These are phyloP conservation scores for Fusarium humuli DNA, from an alignment of 2,329 filamentous ascomycete genomes.

Conservation along the genomic window DNA sequence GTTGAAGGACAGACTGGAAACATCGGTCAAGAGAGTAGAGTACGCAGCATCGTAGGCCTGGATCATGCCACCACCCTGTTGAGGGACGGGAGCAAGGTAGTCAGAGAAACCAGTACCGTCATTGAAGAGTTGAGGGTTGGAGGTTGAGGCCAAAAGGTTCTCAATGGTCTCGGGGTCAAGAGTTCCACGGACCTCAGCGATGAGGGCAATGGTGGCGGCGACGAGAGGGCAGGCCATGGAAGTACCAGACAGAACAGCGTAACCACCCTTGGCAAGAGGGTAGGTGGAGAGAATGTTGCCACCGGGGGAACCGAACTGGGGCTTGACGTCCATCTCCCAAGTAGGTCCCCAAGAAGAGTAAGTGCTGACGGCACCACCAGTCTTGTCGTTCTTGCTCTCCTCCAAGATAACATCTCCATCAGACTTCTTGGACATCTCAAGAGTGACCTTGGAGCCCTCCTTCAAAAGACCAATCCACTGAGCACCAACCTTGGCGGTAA, in stretches of 20 bases:
- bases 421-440: constrained; percentile 57
- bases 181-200: constrained; percentile 64
- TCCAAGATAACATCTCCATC: constrained; percentile 47
- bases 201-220: constrained; percentile 65
- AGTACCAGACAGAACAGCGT: constrained; percentile 65
- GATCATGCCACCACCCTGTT: constrained; percentile 70
- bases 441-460: constrained; percentile 55
- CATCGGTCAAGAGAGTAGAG: constrained; percentile 63
- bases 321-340: constrained; percentile 68
- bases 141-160: constrained; percentile 61
- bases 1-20: constrained; percentile 71
- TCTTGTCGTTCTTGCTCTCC: constrained; percentile 54
- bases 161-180: constrained; percentile 62
- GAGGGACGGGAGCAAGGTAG: constrained; percentile 65
- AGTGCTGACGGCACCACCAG: constrained; percentile 63
- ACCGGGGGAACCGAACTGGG: constrained; percentile 65
- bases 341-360: constrained; percentile 71
- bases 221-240: constrained; percentile 70
- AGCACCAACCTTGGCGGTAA: constrained; percentile 8
- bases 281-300: constrained; percentile 70
- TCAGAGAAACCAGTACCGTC: constrained; percentile 52
- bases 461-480: constrained; percentile 28
- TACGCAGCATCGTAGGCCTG: constrained; percentile 70
- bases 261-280: constrained; percentile 59
- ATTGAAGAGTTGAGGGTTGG: constrained; percentile 63